Percentiles rank a stretch among this genome's conserved stretches.
Evolutionary conservation across 805 yeast species (phyloP).

Genomic region (Tetrapisispora namnaoensis): DNA sequence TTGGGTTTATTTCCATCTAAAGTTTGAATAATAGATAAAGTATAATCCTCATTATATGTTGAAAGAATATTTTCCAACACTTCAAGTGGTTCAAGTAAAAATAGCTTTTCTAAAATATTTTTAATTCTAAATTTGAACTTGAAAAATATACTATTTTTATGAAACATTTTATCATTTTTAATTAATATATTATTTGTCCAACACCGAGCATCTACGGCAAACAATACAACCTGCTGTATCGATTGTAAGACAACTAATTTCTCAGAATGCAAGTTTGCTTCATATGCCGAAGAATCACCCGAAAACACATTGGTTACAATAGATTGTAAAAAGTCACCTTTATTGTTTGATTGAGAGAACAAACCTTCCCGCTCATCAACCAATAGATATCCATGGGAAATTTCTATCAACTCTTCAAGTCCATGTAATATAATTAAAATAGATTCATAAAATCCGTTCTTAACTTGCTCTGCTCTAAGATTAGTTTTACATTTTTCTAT

Average conservation of each 20-base stretch:
- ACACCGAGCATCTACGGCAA: conserved; percentile 63
- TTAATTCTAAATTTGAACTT: conserved; percentile 63
- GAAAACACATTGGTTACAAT: conserved; percentile 29
- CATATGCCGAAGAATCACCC: conserved; percentile 28
- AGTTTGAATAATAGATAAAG: conserved; percentile 41
- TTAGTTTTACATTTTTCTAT: conserved; percentile 20
- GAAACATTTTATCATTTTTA: conserved; percentile 11
- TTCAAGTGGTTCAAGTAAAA: conserved; percentile 61
- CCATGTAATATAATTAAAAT: conserved; percentile 43
- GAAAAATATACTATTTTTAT: conserved; percentile 37
- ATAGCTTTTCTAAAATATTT: conserved; percentile 52
- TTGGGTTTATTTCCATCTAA: conserved; percentile 80
- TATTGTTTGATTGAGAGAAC: conserved; percentile 10
- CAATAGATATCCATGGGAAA: conserved; percentile 46
- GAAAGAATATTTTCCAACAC: conserved; percentile 56
- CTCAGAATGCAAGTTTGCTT: conserved; percentile 35
- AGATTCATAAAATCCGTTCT: conserved; percentile 38
- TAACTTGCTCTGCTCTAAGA: conserved; percentile 13
- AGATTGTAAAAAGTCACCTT: conserved; percentile 24
- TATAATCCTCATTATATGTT: conserved; percentile 19
- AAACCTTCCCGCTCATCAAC: conserved; percentile 28
- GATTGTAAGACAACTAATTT: conserved; percentile 50
- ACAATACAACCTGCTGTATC: conserved; percentile 47
- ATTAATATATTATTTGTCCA: conserved; percentile 29
- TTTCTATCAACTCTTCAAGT: conserved; percentile 52